Conservation (phyloP, 345 rosid species). For the Populus deltoides region DNA sequence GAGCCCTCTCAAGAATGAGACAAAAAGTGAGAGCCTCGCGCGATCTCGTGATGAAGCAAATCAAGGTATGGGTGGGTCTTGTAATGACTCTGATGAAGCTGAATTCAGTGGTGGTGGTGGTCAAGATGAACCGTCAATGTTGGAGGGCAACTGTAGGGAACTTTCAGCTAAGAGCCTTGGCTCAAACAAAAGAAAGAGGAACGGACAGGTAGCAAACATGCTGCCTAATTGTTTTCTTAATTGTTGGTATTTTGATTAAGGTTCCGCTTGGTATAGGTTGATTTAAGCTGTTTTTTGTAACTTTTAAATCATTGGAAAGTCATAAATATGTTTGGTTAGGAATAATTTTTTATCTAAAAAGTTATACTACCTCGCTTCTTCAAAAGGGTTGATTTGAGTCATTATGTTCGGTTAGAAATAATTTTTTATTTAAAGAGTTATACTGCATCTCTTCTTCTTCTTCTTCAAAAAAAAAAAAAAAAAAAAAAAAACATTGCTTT, state of each 20-base stretch:
- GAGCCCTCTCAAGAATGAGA: slow-evolving; percentile 43
- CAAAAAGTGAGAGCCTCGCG: slow-evolving; percentile 41
- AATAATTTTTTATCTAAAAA: too few relatives aligned
- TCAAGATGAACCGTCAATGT: slow-evolving; percentile 45
- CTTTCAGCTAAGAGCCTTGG: slow-evolving; percentile 46
- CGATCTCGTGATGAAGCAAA: slow-evolving; percentile 53
- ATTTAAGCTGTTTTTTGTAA: too few relatives aligned
- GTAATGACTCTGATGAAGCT: slow-evolving; percentile 77
- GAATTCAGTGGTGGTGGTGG: slow-evolving; percentile 63
- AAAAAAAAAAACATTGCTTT: too few relatives aligned
- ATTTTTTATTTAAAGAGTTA: too few relatives aligned
- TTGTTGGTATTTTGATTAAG: neutral
- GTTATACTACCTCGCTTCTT: too few relatives aligned
- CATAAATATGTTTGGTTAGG: too few relatives aligned
- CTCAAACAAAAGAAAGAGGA: slow-evolving; percentile 76
- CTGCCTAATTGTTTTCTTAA: slow-evolving; percentile 5
- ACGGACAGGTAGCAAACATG: slow-evolving; percentile 46
- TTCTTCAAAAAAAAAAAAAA: too few relatives aligned
- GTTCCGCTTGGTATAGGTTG: neutral
- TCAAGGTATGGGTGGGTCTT: slow-evolving; percentile 58
- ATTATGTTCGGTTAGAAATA: too few relatives aligned
- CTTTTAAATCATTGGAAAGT: too few relatives aligned
- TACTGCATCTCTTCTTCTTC: too few relatives aligned
- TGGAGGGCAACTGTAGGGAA: slow-evolving; percentile 48
- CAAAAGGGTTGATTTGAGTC: too few relatives aligned